Base-by-base conservation (phyloP, 306 rosid genomes). In the Datisca glomerata region DNA sequence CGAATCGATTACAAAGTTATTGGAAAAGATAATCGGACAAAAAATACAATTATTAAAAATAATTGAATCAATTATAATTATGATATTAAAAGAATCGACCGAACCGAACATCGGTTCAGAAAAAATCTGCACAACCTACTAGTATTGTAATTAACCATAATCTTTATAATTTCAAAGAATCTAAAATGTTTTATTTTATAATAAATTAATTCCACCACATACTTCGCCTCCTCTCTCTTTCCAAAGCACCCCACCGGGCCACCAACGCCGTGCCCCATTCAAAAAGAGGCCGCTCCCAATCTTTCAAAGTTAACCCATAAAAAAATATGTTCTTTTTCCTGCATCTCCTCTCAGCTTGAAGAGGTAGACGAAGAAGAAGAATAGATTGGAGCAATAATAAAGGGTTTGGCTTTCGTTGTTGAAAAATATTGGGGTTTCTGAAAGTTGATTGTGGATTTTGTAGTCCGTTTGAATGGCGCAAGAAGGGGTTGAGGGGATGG, bases 401-500 rank as follows among this genome's bases (percentile, higher is more conserved):
- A 27, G 31, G 31, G 4, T 4, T 27, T 27, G 31, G 4, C 7
- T 7, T 27, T 27, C 31, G 31, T 27, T 7, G 31, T 27, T 39
- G 27, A 36, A n/a, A 41, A 53, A n/a, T n/a, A n/a, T n/a, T n/a
- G n/a, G n/a, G n/a, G n/a, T n/a, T n/a, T n/a, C n/a, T n/a, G n/a
- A n/a, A n/a, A n/a, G n/a, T n/a, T 31, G 36, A 31, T 37, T 37
- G 17, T 37, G 19, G 42, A 12, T 10, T 37, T 16, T 37, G 18
- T 12, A 7, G 7, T 27, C 31, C 7, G 31, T 12, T 37, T 20
- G 32, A 38, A 57, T 57, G 64, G 47, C 55, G 15, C 64, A 57
- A 41, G 39, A 36, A 56, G 60, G 55, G 52, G 28, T 38, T 43
- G 63, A 18, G 28, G 40, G 33, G 22, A 65, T 65, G 21, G 65